A percentile compares a stretch with the other conserved stretches of the same genome.
These are phyloP conservation scores for Herpetomonas tarakana DNA, from an alignment of 208 protist genomes.

Conservation along the genomic window DNA sequence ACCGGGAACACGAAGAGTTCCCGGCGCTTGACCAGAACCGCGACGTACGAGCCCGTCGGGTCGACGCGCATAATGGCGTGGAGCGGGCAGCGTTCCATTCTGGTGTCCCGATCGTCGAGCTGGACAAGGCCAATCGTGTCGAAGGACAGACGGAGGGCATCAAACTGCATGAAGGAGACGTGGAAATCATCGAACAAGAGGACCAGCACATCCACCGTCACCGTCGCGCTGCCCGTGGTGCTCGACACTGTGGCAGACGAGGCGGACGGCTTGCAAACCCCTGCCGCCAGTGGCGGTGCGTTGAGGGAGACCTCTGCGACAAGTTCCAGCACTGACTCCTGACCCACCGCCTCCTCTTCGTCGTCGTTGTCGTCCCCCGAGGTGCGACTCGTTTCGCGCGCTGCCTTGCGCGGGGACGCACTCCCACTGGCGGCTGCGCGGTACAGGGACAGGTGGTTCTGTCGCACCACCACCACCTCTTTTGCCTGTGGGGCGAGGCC, in stretches of 20 bases:
- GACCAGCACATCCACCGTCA: slow-evolving; percentile 51
- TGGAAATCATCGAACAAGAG: slow-evolving; percentile 85
- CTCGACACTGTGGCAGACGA: too few species aligned
- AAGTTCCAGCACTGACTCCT: slow-evolving; percentile 15
- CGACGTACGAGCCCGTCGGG: slow-evolving; percentile 49
- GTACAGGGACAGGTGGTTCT: slow-evolving; percentile 78
- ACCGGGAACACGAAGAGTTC: slow-evolving; percentile 72
- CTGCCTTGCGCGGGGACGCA: too few species aligned
- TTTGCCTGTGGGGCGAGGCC: slow-evolving; percentile 20
- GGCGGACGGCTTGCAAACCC: slow-evolving; percentile 15
- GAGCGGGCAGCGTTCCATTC: slow-evolving; percentile 35
- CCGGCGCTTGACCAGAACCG: slow-evolving; percentile 61
- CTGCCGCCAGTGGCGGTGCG: slow-evolving; percentile 40
- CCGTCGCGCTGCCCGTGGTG: not conserved
- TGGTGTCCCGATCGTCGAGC: slow-evolving; percentile 56
- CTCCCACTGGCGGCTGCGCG: slow-evolving; percentile 14
- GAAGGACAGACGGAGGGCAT: slow-evolving; percentile 47
- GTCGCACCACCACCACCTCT: slow-evolving; percentile 59
- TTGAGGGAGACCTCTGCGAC: slow-evolving; percentile 53
- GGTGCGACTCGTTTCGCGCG: too few species aligned
- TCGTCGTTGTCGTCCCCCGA: slow-evolving; percentile 1
- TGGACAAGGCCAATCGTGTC: slow-evolving; percentile 79
- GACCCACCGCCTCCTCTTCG: not conserved
- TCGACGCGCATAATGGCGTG: slow-evolving; percentile 72
- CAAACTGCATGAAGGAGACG: slow-evolving; percentile 76